Percentiles rank a stretch among this genome's conserved stretches.
These are phyloP conservation scores for Ulmus americana DNA, from an alignment of 331 rosid species.

Conservation along the genomic window DNA sequence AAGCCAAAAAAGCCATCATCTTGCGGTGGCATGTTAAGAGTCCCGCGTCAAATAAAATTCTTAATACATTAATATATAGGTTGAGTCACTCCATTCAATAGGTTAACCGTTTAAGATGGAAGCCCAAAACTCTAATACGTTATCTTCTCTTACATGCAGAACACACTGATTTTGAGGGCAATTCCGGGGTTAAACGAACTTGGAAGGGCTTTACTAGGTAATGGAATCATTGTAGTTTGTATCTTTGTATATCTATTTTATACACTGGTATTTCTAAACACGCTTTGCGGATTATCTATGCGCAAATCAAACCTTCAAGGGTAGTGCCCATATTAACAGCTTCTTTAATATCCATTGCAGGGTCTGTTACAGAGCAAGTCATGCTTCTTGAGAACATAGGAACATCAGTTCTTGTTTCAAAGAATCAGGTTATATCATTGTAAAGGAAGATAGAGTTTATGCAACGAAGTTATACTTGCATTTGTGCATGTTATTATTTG, in stretches of 20 bases:
- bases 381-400: slow-evolving; percentile 98
- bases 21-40: too few relatives aligned
- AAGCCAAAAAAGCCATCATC: too few relatives aligned
- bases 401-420: slow-evolving; percentile 82
- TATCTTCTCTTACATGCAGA: slow-evolving; percentile 40
- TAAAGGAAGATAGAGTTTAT: not conserved
- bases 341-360: slow-evolving; percentile 33
- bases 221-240: slow-evolving; percentile 5
- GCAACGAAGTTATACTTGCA: not conserved
- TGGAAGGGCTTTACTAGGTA: slow-evolving; percentile 77
- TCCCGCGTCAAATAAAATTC: too few relatives aligned
- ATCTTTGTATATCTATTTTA: not conserved
- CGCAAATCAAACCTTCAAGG: not conserved
- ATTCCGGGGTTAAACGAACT: slow-evolving; percentile 79
- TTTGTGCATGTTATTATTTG: not conserved
- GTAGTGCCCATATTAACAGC: not conserved
- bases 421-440: slow-evolving; percentile 56
- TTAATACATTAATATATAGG: too few relatives aligned
- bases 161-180: slow-evolving; percentile 80
- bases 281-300: not conserved
- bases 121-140: too few relatives aligned
- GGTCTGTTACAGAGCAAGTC: slow-evolving; percentile 84
- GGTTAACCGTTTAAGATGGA: too few relatives aligned
- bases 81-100: too few relatives aligned
- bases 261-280: not conserved